These are phyloP conservation scores for Setaria italica DNA, from an alignment of 202 grass and related monocot genomes.

Conservation along the genomic window DNA sequence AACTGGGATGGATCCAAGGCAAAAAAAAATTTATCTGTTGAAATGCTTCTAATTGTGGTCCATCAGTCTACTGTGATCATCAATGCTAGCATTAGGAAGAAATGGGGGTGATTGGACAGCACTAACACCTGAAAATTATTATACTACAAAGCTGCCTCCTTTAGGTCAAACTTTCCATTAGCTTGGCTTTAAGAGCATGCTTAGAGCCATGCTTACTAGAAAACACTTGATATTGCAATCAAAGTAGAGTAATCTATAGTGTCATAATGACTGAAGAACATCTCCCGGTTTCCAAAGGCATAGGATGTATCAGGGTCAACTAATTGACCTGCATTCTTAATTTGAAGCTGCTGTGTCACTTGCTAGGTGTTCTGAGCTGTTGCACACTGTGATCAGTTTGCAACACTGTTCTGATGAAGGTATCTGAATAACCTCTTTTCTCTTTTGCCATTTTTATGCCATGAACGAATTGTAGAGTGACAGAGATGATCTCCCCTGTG, in stretches of 20 bases:
- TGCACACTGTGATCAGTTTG: conserved; percentile 12
- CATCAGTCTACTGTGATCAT: conserved; percentile 35
- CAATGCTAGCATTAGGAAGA: conserved; percentile 25
- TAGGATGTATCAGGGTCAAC: conserved; percentile 44
- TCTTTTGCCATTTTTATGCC: not conserved
- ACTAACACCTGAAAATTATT: conserved; percentile 50
- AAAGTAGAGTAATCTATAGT: conserved; percentile 27
- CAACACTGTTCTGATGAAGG: not conserved
- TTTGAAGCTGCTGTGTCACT: conserved; percentile 30
- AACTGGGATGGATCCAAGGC: conserved; percentile 29
- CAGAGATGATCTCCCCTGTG: too few relatives aligned
- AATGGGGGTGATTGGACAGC: conserved; percentile 24
- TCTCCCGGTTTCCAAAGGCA: conserved; percentile 37
- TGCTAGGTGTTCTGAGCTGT: conserved; percentile 15
- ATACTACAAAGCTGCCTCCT: not conserved
- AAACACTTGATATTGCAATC: conserved; percentile 5
- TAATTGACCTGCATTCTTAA: conserved; percentile 48
- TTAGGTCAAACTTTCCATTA: conserved; percentile 53
- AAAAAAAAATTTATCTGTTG: not conserved
- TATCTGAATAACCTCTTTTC: not conserved
- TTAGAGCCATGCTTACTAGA: conserved; percentile 38
- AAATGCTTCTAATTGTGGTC: conserved; percentile 30
- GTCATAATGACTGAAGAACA: conserved; percentile 53
- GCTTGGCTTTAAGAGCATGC: conserved; percentile 38
- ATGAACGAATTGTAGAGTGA: not conserved